Conservation (phyloP, 2,329 filamentous ascomycete genomes). For the Aspergillus neotritici region DNA sequence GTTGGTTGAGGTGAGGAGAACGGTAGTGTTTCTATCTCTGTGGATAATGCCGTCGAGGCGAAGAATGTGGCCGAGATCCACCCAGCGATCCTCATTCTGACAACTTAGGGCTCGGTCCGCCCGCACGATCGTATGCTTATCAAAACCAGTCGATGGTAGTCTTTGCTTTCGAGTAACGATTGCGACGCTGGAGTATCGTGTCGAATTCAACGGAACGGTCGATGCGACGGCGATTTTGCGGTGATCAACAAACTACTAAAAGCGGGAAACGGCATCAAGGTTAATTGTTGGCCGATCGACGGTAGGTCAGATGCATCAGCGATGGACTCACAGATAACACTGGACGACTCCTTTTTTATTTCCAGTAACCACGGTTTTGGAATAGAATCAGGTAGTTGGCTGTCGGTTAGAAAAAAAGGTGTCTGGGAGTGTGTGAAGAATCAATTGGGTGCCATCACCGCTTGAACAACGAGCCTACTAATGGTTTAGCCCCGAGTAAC, state of each 20-base stretch:
- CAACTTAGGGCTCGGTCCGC: slow-evolving; percentile 11
- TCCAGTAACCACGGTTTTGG: no score
- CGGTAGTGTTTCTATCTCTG: slow-evolving; percentile 26
- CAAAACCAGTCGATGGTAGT: background rate
- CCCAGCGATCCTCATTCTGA: slow-evolving; percentile 31
- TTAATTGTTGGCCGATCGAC: no score
- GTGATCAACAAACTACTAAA: slow-evolving; percentile 33
- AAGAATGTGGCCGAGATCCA: slow-evolving; percentile 30
- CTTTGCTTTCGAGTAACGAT: background rate
- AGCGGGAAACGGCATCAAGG: slow-evolving; percentile 16
- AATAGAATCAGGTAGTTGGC: no score
- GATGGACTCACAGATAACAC: no score
- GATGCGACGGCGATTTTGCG: slow-evolving; percentile 4
- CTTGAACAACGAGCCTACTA: background rate
- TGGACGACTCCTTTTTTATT: no score
- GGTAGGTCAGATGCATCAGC: no score
- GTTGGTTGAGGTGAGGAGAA: slow-evolving; percentile 25
- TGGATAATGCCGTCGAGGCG: slow-evolving; percentile 24
- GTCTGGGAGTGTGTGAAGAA: no score
- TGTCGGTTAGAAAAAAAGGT: no score
- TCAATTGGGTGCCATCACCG: no score
- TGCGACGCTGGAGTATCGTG: background rate
- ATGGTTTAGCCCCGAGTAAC: slow-evolving; percentile 14
- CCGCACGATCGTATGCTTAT: slow-evolving; percentile 4
- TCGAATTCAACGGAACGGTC: background rate